Evolutionary conservation across 1,284 basidiomycete genomes (phyloP).

Genomic region (Sporisorium iseilematis-ciliati): DNA sequence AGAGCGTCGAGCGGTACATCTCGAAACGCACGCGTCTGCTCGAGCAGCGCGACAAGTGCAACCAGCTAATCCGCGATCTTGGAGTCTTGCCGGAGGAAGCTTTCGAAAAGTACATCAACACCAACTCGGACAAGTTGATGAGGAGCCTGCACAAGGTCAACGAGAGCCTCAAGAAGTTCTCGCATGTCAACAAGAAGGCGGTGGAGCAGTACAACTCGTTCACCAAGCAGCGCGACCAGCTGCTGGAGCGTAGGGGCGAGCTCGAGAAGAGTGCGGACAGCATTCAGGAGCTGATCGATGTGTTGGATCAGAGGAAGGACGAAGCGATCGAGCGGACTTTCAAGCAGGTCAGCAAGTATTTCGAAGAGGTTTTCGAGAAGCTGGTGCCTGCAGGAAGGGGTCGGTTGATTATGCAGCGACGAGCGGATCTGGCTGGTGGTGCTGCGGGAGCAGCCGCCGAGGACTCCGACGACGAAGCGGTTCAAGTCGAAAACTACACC

Average conservation of each 20-base stretch:
- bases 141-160: conserved; percentile 91
- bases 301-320: conserved; percentile 95
- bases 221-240: conserved; percentile 94
- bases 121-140: conserved; percentile 84
- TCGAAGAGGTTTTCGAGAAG: conserved; percentile 95
- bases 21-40: conserved; percentile 88
- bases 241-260: conserved; percentile 86
- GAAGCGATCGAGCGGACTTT: conserved; percentile 98
- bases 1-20: conserved; percentile 92
- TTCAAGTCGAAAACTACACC: conserved; percentile 89
- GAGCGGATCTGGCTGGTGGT: conserved; percentile 77
- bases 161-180: conserved; percentile 92
- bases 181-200: conserved; percentile 99
- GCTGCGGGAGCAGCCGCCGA: conserved; percentile 64
- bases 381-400: conserved; percentile 95
- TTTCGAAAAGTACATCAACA: conserved; percentile 90
- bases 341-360: conserved; percentile 96
- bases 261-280: conserved; percentile 87
- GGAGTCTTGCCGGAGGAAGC: conserved; percentile 97
- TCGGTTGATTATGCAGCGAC: conserved; percentile 88
- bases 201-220: conserved; percentile 99
- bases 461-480: conserved; percentile 55
- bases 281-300: conserved; percentile 93
- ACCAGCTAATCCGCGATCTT: conserved; percentile 92
- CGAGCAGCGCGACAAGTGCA: conserved; percentile 89